Base-by-base conservation (phyloP, 768 basidiomycete species). In the Piloderma croceum region DNA sequence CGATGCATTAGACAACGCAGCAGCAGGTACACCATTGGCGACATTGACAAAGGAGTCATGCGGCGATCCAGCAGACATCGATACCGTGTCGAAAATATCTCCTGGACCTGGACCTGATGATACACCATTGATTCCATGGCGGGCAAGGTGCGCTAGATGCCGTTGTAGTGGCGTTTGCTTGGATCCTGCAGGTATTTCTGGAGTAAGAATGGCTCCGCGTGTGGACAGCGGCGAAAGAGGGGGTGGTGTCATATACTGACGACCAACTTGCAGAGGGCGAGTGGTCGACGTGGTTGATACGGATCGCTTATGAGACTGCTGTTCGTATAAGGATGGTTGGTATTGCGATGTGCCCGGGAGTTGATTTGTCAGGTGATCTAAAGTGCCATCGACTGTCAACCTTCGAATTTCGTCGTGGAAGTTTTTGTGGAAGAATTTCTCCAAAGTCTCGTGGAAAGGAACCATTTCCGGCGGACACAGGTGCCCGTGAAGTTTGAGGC, bases 361-460 rank as follows among this genome's bases (percentile, higher is more conserved):
- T 64, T 12, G 69, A 35, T 32, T 39, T 5, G 67, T 60, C 43
- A 61, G 52, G 31, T 69, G 68, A 35, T 81, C 79, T 13, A 78
- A 69, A 17, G 63, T 54, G 21, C 68, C 65, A 32, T 83, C 83
- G 5, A 81, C 70, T 1, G 71, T 74, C 34, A 91, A 65, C 4
- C 84, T 77, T 36, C 75, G 73, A 33, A 91, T 83, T 56, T 91
- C 89, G 25, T 90, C 89, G 3, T 76, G 61, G 64, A 89, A 91
- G 53, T 89, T 89, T 60, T 83, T 87, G 41, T 69, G 75, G 70
- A 90, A 91, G 61, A 91, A 84, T 45, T 75, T 81, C 57, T 88
- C 83, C 33, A 98, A 69, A 0, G 90, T 90, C 44, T 83, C 81
- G 56, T 98, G 93, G 74, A 97, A 97, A 4, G 81, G 76, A n/a